A percentile compares a stretch with the other conserved stretches of the same genome.
Evolutionary conservation across 352 stramenopile genomes (phyloP).

Genomic region (Phytophthora chlamydospora): DNA sequence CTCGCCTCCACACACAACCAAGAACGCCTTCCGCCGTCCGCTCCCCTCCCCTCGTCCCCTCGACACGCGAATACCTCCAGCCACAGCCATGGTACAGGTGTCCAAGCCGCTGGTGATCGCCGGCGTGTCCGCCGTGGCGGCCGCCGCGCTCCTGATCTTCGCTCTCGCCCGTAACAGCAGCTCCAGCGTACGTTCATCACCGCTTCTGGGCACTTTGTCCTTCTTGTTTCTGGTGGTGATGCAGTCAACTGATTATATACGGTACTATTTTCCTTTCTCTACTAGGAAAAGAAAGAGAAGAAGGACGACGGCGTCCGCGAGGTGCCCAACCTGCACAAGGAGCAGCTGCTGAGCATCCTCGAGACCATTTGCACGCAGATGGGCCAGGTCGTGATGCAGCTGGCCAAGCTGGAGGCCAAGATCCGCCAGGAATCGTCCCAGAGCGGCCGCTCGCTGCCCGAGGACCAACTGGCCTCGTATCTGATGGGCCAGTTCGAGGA

Average conservation of each 20-base stretch:
- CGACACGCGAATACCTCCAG: not conserved
- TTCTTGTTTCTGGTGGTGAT: constrained; percentile 5
- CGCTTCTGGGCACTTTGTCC: not conserved
- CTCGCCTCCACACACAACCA: constrained; percentile 19
- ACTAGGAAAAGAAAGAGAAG: constrained; percentile 63
- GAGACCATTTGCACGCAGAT: constrained; percentile 91
- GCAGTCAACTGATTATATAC: constrained; percentile 5
- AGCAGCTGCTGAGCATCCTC: constrained; percentile 87
- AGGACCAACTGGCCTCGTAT: constrained; percentile 88
- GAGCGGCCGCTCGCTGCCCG: constrained; percentile 77
- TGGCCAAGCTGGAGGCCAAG: constrained; percentile 88
- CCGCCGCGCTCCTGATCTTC: constrained; percentile 61
- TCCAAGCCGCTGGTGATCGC: constrained; percentile 83
- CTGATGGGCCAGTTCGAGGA: constrained; percentile 91
- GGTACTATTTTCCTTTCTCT: not conserved
- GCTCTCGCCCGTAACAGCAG: constrained; percentile 47
- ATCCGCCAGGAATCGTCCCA: constrained; percentile 89
- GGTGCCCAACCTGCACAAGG: constrained; percentile 87
- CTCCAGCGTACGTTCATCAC: constrained; percentile 43
- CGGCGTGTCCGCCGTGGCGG: constrained; percentile 66
- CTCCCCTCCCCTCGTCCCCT: constrained; percentile 5
- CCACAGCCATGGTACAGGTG: constrained; percentile 68
- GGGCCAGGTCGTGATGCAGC: constrained; percentile 90
- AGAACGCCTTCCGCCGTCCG: constrained; percentile 4
- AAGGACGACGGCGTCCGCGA: constrained; percentile 68